Percentiles rank a stretch among this genome's conserved stretches.
These are phyloP conservation scores for Lactifluus rugatus DNA, from an alignment of 768 basidiomycete species.

Conservation along the genomic window DNA sequence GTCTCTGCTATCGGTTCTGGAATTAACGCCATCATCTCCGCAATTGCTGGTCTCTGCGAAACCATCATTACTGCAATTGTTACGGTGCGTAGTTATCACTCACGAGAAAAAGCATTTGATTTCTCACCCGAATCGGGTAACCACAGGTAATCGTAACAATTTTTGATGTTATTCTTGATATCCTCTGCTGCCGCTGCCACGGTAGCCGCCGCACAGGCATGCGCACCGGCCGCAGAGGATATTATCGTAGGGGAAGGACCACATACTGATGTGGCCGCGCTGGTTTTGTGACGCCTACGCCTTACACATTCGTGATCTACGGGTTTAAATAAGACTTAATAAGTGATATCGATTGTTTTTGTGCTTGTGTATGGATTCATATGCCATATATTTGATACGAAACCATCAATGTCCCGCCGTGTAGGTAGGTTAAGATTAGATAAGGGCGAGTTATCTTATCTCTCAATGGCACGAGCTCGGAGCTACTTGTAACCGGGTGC, in stretches of 20 bases:
- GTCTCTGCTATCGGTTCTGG: constrained; percentile 56
- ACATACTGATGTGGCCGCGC: background rate
- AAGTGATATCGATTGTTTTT: background rate
- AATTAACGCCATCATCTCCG: constrained; percentile 49
- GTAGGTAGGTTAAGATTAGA: no score
- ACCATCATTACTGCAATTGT: constrained; percentile 51
- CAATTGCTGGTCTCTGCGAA: constrained; percentile 50
- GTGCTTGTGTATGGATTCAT: background rate
- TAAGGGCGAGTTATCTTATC: no score
- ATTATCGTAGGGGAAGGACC: background rate
- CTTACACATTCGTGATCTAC: background rate
- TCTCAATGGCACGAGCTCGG: no score
- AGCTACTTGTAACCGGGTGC: no score
- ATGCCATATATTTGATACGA: background rate
- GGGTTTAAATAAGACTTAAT: no score
- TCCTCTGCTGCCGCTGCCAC: constrained; percentile 34
- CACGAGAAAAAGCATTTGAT: no score
- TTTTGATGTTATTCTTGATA: constrained; percentile 48
- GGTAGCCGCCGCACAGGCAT: constrained; percentile 14
- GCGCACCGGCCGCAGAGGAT: constrained; percentile 7
- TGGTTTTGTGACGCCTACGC: background rate
- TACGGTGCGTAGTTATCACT: constrained; percentile 32
- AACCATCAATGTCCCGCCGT: no score
- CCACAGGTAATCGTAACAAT: constrained; percentile 54
- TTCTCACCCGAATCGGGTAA: background rate